Percentiles rank a stretch among this genome's conserved stretches.
Conservation (phyloP, 345 rosid genomes). For the Eutrema yunnanense region DNA sequence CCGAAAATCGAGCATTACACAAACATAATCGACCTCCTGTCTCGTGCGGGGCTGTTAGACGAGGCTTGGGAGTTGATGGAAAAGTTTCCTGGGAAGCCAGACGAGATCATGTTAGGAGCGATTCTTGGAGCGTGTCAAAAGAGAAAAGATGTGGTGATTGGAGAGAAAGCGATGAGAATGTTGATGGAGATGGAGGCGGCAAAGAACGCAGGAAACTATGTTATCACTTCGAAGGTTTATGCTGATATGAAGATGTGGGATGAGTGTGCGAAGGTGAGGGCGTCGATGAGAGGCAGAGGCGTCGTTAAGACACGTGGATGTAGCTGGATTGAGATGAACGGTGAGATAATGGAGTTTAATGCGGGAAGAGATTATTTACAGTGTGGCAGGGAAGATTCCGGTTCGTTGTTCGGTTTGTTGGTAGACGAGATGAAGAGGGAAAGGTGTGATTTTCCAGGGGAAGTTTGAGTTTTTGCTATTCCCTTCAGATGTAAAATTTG, state of each 20-base stretch:
- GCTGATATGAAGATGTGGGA: constrained; percentile 72
- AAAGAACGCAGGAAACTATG: constrained; percentile 73
- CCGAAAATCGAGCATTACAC: constrained; percentile 87
- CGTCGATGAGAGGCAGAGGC: constrained; percentile 63
- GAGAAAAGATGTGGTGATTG: constrained; percentile 41
- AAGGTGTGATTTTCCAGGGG: constrained; percentile 32
- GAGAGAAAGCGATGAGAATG: constrained; percentile 50
- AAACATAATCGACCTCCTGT: constrained; percentile 79
- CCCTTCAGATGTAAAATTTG: not conserved
- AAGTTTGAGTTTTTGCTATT: not conserved
- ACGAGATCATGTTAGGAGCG: constrained; percentile 63
- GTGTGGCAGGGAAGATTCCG: constrained; percentile 25
- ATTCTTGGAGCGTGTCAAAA: constrained; percentile 84
- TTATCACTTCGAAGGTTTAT: constrained; percentile 69
- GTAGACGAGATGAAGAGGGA: constrained; percentile 62
- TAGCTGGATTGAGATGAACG: constrained; percentile 70
- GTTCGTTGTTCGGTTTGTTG: constrained; percentile 37
- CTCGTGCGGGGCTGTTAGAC: constrained; percentile 61
- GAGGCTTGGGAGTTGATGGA: constrained; percentile 85
- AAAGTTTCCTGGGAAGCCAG: constrained; percentile 77
- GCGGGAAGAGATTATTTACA: constrained; percentile 44
- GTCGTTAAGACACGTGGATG: constrained; percentile 79
- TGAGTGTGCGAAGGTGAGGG: constrained; percentile 65
- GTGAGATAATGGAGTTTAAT: constrained; percentile 54
- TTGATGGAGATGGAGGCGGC: constrained; percentile 53